Evolutionary conservation across 805 yeast species (phyloP).

Genomic region (Hanseniaspora guilliermondii): DNA sequence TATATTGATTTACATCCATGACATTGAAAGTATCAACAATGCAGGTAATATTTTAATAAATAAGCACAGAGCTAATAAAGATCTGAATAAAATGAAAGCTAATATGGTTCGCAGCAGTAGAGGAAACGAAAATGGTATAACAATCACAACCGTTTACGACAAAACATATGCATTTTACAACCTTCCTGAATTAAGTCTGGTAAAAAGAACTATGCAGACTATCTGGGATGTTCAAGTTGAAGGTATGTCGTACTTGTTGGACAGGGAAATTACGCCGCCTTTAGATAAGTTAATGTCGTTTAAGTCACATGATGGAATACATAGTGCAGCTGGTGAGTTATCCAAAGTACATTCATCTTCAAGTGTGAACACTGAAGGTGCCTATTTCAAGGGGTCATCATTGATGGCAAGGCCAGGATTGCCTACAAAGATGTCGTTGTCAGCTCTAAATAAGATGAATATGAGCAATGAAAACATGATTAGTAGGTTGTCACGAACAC

Average conservation of each 20-base stretch:
- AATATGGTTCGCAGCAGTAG: neutral
- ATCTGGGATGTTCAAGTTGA: conserved; percentile 13
- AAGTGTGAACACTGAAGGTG: neutral
- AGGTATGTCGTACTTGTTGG: conserved; percentile 2
- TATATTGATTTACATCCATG: conserved; percentile 56
- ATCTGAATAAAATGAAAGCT: neutral
- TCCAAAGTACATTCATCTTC: neutral
- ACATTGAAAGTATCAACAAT: conserved; percentile 42
- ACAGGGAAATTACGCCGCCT: conserved; percentile 5
- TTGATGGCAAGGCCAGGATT: neutral
- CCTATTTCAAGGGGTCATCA: neutral
- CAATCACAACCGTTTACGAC: conserved; percentile 13
- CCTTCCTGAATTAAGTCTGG: conserved; percentile 1
- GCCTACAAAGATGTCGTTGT: conserved; percentile 4
- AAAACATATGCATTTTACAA: conserved; percentile 12
- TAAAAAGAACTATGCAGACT: conserved; percentile 3
- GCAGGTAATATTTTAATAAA: conserved; percentile 9
- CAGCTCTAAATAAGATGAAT: neutral
- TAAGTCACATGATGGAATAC: neutral
- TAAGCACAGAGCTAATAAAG: conserved; percentile 12
- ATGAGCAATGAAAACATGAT: conserved; percentile 6
- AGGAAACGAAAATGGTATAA: conserved; percentile 10
- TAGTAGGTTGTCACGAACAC: conserved; percentile 20
- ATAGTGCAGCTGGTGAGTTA: neutral
- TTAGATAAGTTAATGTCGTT: neutral